Conservation (phyloP, 2,329 filamentous ascomycete genomes). For the Rhexocercosporidium sp. region DNA sequence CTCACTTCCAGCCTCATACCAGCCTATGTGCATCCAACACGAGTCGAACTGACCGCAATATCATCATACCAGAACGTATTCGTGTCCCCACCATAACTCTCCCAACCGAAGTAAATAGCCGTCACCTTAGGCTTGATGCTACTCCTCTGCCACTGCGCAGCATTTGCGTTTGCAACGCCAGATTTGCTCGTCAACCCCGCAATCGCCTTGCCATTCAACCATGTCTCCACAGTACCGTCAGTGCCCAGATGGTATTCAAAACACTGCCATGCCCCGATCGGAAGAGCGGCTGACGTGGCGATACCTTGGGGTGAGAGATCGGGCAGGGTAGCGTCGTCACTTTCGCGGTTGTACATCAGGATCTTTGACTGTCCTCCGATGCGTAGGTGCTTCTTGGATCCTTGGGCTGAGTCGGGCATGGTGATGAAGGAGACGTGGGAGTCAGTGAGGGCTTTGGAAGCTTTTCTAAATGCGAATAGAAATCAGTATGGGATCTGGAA, state of each 20-base stretch:
- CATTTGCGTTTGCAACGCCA: conserved; percentile 52
- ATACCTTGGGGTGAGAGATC: conserved; percentile 65
- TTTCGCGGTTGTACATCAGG: conserved; percentile 68
- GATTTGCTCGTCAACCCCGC: conserved; percentile 54
- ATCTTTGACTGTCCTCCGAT: conserved; percentile 66
- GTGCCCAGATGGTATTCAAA: conserved; percentile 65
- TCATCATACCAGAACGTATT: conserved; percentile 71
- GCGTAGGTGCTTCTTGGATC: conserved; percentile 62
- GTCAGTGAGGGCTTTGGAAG: conserved; percentile 60
- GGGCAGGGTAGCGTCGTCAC: conserved; percentile 65
- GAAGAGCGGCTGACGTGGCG: conserved; percentile 56
- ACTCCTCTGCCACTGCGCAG: conserved; percentile 57
- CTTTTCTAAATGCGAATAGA: conserved; percentile 50
- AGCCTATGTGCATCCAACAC: conserved; percentile 51
- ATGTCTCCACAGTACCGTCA: conserved; percentile 65
- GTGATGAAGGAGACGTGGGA: conserved; percentile 68
- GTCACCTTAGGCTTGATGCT: conserved; percentile 56
- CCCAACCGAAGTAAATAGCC: conserved; percentile 66
- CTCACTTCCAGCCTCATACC: background rate
- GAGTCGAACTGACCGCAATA: conserved; percentile 53
- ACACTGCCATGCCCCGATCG: conserved; percentile 59
- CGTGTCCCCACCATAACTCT: conserved; percentile 62
- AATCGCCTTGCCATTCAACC: conserved; percentile 59
- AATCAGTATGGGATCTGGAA: conserved; percentile 32
- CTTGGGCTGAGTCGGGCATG: conserved; percentile 63